Evolutionary conservation across 2,329 filamentous ascomycete species (phyloP), one percentile per base, ranked within the genome.

Genomic region (Arthrobotrys entomopaga): DNA sequence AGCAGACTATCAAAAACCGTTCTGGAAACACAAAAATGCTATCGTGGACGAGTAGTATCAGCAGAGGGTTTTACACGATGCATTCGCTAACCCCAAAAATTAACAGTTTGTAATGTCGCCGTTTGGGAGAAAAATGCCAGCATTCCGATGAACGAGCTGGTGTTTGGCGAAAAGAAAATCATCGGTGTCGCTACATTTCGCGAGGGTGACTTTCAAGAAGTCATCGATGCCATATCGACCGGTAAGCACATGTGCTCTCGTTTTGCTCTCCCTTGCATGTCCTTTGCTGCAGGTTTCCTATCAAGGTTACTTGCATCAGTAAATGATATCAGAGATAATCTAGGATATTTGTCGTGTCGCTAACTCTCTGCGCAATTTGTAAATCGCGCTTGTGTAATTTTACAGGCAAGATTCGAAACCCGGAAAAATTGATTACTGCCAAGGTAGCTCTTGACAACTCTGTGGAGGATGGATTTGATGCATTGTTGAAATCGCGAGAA

Each of bases 121-220:
- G 61, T 73, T n/a, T 73, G 69, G 69, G 69, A 73, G 50, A 66
- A 66, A 7, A 57, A 63, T 20, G 61, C 69, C 5, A 73, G 49
- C 38, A 66, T 73, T 56, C n/a, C 65, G 22, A 50, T 73, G 49
- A 73, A 73, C 43, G 50, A 56, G 7, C 43, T 73, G n/a, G 69
- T 73, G 10, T 73, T 73, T 40, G 61, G 49, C 11, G 69, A 73
- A 48, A 73, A 73, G 61, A 73, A 66, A 24, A 60, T 73, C 29
- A 60, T 73, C 20, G 69, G 69, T 1, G 69, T 73, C 34, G 69
- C 69, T 13, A 57, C 49, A 19, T 73, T 66, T 16, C 50, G 56
- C 38, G 69, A 73, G 26, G 69, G 69, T 24, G 69, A 73, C 22
- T 73, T 73, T 43, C 69, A 61, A 40, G 61, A 73, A 63, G 69